Evolutionary conservation across 805 yeast genomes (phyloP).

Genomic region (Candida dajiaensis): DNA sequence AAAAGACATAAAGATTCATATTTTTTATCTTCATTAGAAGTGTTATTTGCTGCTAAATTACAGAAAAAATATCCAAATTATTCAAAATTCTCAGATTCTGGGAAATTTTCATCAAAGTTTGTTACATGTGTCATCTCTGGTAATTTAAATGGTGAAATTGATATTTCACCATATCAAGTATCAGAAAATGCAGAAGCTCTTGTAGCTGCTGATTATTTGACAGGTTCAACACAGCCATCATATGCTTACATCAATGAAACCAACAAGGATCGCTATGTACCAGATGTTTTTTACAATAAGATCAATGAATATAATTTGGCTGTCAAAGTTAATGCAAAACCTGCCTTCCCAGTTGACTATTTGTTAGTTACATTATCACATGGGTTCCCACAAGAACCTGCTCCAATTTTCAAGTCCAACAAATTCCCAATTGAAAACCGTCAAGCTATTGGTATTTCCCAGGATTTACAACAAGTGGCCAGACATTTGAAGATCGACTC

Average conservation of each 20-base stretch:
- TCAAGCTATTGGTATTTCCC: conserved; percentile 66
- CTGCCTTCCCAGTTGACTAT: conserved; percentile 91
- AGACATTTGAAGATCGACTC: conserved; percentile 38
- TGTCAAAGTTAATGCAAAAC: conserved; percentile 84
- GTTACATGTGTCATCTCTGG: conserved; percentile 93
- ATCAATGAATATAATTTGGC: conserved; percentile 83
- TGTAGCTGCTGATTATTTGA: conserved; percentile 77
- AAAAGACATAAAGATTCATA: conserved; percentile 91
- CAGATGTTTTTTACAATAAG: conserved; percentile 83
- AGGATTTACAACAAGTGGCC: conserved; percentile 53
- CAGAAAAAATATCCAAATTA: conserved; percentile 62
- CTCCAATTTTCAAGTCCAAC: conserved; percentile 42
- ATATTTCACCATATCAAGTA: conserved; percentile 85
- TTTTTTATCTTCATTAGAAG: conserved; percentile 84
- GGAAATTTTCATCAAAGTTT: conserved; percentile 77
- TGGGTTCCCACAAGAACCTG: conserved; percentile 73
- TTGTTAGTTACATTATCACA: conserved; percentile 82
- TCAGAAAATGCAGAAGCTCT: conserved; percentile 83
- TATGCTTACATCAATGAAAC: conserved; percentile 76
- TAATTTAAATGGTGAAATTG: conserved; percentile 83
- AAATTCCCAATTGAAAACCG: conserved; percentile 78
- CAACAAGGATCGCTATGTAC: conserved; percentile 76
- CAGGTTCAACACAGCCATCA: conserved; percentile 87
- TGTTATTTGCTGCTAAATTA: conserved; percentile 72
- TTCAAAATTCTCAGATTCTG: conserved; percentile 57